Conservation (phyloP, 2,329 filamentous ascomycete species). For the Xylariaceae sp. region DNA sequence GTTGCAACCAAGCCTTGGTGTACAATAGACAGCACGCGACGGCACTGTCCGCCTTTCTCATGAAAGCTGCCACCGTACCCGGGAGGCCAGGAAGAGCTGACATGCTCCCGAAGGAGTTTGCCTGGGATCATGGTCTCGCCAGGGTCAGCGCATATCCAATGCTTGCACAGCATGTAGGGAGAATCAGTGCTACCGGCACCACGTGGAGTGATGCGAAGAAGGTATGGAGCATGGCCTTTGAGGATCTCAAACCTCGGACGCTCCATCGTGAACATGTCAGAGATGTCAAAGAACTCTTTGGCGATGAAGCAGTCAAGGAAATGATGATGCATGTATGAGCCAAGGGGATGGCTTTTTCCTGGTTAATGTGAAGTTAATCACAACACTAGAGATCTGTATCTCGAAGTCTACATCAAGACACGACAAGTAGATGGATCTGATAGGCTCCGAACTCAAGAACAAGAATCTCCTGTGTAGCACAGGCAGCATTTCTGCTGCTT, state of each 20-base stretch:
- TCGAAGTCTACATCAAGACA: no score
- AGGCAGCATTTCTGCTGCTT: no score
- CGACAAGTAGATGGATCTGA: no score
- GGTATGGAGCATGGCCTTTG: slow-evolving; percentile 32
- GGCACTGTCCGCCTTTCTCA: slow-evolving; percentile 22
- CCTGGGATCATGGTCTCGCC: slow-evolving; percentile 27
- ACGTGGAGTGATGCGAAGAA: slow-evolving; percentile 25
- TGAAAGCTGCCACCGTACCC: slow-evolving; percentile 14
- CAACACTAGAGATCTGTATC: no score
- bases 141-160: slow-evolving; percentile 30
- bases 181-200: slow-evolving; percentile 28
- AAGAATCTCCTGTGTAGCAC: no score
- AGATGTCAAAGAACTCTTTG: slow-evolving; percentile 24
- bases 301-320: slow-evolving; percentile 9
- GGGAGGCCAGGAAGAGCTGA: slow-evolving; percentile 23
- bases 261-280: slow-evolving; percentile 21
- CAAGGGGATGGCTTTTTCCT: no score
- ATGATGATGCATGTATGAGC: slow-evolving; percentile 3
- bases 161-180: slow-evolving; percentile 29
- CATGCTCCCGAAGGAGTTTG: slow-evolving; percentile 29
- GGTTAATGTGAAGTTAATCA: no score
- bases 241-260: slow-evolving; percentile 20
- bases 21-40: slow-evolving; percentile 26
- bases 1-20: slow-evolving; percentile 30
- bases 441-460: no score